Evolutionary conservation across 331 rosid species (phyloP).

Genomic region (Erythrophleum ivorense): DNA sequence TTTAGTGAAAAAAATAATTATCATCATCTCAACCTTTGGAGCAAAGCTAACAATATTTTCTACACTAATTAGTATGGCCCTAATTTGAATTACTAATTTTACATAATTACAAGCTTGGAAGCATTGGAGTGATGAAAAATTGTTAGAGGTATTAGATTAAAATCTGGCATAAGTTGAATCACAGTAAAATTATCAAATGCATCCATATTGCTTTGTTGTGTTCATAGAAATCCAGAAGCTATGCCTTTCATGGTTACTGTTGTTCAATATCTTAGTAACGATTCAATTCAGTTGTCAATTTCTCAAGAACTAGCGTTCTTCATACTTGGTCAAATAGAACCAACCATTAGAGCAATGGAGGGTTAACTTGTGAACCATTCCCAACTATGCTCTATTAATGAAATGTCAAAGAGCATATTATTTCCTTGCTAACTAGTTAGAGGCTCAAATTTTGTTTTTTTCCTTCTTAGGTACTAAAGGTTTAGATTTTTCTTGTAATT

Average conservation of each 20-base stretch:
- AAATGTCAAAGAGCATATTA: neutral
- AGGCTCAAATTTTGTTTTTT: too few relatives aligned
- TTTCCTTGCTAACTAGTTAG: neutral
- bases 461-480: neutral
- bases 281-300: neutral
- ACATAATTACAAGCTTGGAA: neutral
- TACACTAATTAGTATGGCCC: neutral
- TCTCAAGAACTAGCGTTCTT: neutral
- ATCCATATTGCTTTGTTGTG: neutral
- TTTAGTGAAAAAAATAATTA: too few relatives aligned
- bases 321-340: neutral
- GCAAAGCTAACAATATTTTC: too few relatives aligned
- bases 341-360: neutral
- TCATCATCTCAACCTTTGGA: neutral
- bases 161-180: neutral
- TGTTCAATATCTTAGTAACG: neutral
- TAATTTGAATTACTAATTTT: neutral
- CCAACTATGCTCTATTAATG: neutral
- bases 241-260: neutral
- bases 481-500: neutral
- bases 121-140: neutral
- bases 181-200: neutral
- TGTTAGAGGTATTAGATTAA: neutral
- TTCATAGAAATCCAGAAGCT: neutral
- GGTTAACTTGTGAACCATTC: neutral